Evolutionary conservation across 495 filamentous ascomycete species (phyloP), one percentile per base, ranked within the genome.

Genomic region (Penicillium salamii): DNA sequence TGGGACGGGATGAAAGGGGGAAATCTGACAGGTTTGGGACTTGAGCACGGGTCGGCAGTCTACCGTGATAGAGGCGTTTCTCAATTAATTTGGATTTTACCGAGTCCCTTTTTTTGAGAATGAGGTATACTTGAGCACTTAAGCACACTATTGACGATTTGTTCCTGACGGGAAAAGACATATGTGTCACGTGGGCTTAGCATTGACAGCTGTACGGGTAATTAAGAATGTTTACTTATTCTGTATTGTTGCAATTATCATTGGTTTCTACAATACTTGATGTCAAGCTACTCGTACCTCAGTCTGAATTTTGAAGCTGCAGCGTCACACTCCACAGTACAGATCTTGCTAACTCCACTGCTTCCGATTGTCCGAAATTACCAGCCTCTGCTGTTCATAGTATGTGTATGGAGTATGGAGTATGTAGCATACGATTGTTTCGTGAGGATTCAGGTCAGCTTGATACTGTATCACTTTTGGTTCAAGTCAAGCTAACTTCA

Each of bases 1-100:
- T 48, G 42, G 49, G 37, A 48, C 53, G 53, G 49, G 42, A 55
- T 52, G 43, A 34, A 38, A 45, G 20, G 14, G 28, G n/a, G 33
- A 2, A 14, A 31, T 50, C 46, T 55, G 53, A 55, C 42, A 55
- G 53, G 53, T 38, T 29, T 46, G 7, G 23, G 41, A 46, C 7
- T 42, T 19, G 21, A 35, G 14, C 20, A 15, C 24, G 42, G 32
- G 48, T 52, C 42, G 49, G 43, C 42, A 55, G 32, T 24, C 23
- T 20, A 29, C 29, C 24, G 52, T 50, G 34, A 50, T 41, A 40
- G 40, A 44, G 37, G 46, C 24, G 46, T 20, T 23, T 18, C 24
- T 13, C 7, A 7, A 13, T 34, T 17, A 15, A 20, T n/a, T n/a
- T n/a, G n/a, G n/a, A n/a, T n/a, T n/a, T n/a, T n/a, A n/a, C n/a